Conservation (phyloP, 2,329 filamentous ascomycete species). For the Fusarium mangiferae region DNA sequence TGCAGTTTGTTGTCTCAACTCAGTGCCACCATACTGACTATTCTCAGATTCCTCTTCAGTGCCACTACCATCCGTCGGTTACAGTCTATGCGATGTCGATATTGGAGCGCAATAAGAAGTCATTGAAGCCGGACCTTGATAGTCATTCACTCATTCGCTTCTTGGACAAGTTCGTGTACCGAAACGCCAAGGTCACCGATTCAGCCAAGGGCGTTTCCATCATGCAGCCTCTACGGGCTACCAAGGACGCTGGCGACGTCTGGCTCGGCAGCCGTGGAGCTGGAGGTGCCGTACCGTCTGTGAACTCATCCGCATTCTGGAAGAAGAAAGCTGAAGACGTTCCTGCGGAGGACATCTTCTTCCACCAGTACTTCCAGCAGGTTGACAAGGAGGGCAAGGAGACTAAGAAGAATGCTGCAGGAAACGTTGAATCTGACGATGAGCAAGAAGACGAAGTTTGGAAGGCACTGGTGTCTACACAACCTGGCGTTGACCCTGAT, state of each 20-base stretch:
- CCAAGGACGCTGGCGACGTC: slow-evolving; percentile 64
- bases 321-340: slow-evolving; percentile 89
- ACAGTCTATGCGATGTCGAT: slow-evolving; percentile 82
- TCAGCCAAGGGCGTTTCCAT: slow-evolving; percentile 83
- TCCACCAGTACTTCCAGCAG: slow-evolving; percentile 94
- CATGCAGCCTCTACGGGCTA: slow-evolving; percentile 85
- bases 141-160: slow-evolving; percentile 94
- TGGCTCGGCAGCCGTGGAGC: slow-evolving; percentile 64
- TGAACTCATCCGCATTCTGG: slow-evolving; percentile 94
- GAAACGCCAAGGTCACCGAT: slow-evolving; percentile 81
- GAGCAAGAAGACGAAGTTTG: slow-evolving; percentile 84
- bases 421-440: slow-evolving; percentile 62
- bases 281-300: slow-evolving; percentile 51
- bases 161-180: slow-evolving; percentile 98
- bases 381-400: slow-evolving; percentile 70
- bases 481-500: slow-evolving; percentile 69
- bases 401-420: slow-evolving; percentile 61
- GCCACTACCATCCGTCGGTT: slow-evolving; percentile 94
- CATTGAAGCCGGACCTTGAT: slow-evolving; percentile 89
- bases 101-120: slow-evolving; percentile 74
- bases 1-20: neutral
- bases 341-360: slow-evolving; percentile 93
- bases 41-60: slow-evolving; percentile 51
- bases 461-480: slow-evolving; percentile 86
- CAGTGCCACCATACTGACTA: slow-evolving; percentile 32